Evolutionary conservation across 768 basidiomycete species (phyloP), one percentile per base, ranked within the genome.

Genomic region (Strobilomyces echinocephalus): DNA sequence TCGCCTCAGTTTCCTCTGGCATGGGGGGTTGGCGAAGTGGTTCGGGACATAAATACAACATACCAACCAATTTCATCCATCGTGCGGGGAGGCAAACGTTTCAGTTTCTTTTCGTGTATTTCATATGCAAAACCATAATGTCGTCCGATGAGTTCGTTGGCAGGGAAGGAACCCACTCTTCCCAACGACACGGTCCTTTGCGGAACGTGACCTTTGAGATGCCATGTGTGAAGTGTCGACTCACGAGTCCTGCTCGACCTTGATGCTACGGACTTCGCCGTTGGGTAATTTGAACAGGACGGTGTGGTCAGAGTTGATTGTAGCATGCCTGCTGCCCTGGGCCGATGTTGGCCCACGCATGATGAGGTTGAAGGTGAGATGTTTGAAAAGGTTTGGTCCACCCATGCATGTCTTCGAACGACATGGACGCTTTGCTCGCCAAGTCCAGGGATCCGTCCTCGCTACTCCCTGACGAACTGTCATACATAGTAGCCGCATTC

Each of bases 1-100:
- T 99, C 2, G 95, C 95, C 48, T 89, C 88, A 12, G 95, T 97
- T 63, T 97, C 95, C 83, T 95, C 95, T 95, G 61, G 10, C 35
- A 35, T 16, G 10, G 9, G 15, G 48, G 16, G 16, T 68, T 10
- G 55, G 36, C 20, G 26, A 28, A 46, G 49, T 10, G 8, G 50
- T 28, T 46, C 46, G 8, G 46, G 12, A 36, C 7, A 55, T 14
- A 48, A 51, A 49, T 14, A 52, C 18, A 26, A 54, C 35, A 49
- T 52, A 60, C 61, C 45, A 70, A 91, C 93, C 91, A 61, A 94
- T 78, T 72, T 95, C 92, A 63, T 87, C 80, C 63, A 91, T 69
- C 10, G 79, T 80, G 48, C 74, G 78, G 41, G 86, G 80, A 50
- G 84, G 79, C 31, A 87, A 61, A 30, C 82, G 73, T 52, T 73